Conservation (phyloP, 2,329 filamentous ascomycete species). For the Fusarium continuum region DNA sequence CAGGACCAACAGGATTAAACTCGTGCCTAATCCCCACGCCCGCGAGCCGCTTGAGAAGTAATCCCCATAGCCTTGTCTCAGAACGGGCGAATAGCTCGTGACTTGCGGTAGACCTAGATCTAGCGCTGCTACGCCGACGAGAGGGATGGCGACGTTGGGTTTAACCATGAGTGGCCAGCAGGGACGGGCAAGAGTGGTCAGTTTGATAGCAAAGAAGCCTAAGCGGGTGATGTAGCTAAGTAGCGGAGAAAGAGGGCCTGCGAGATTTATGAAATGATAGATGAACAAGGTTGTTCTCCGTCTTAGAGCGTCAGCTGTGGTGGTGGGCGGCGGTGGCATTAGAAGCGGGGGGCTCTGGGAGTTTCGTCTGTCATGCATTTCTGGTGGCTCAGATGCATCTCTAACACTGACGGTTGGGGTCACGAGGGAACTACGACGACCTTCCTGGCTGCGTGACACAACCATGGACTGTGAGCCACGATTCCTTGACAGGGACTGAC, state of each 20-base stretch:
- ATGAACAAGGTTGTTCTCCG: slow-evolving; percentile 49
- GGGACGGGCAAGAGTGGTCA: slow-evolving; percentile 69
- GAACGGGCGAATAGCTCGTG: slow-evolving; percentile 7
- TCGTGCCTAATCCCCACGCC: slow-evolving; percentile 46
- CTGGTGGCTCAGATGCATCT: slow-evolving; percentile 24
- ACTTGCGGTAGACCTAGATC: slow-evolving; percentile 62
- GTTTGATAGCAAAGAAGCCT: slow-evolving; percentile 73
- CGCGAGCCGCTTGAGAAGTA: slow-evolving; percentile 26
- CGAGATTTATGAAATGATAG: slow-evolving; percentile 43
- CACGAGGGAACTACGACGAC: slow-evolving; percentile 38
- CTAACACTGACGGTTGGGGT: slow-evolving; percentile 21
- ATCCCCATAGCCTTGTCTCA: slow-evolving; percentile 22
- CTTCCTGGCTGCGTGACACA: slow-evolving; percentile 54
- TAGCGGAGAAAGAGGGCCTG: slow-evolving; percentile 45
- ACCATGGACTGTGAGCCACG: slow-evolving; percentile 48
- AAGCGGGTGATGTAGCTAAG: slow-evolving; percentile 58
- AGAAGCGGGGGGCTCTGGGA: slow-evolving; percentile 55
- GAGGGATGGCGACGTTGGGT: slow-evolving; percentile 69
- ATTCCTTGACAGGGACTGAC: slow-evolving; percentile 27
- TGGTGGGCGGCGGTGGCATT: slow-evolving; percentile 61
- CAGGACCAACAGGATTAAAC: slow-evolving; percentile 45
- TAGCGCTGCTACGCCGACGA: slow-evolving; percentile 74
- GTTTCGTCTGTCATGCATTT: slow-evolving; percentile 17
- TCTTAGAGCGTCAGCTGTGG: slow-evolving; percentile 45
- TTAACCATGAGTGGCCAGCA: slow-evolving; percentile 79